phyloP scores from a whole-genome alignment of 768 basidiomycete species.

The Boletus rubropictus region DNA sequence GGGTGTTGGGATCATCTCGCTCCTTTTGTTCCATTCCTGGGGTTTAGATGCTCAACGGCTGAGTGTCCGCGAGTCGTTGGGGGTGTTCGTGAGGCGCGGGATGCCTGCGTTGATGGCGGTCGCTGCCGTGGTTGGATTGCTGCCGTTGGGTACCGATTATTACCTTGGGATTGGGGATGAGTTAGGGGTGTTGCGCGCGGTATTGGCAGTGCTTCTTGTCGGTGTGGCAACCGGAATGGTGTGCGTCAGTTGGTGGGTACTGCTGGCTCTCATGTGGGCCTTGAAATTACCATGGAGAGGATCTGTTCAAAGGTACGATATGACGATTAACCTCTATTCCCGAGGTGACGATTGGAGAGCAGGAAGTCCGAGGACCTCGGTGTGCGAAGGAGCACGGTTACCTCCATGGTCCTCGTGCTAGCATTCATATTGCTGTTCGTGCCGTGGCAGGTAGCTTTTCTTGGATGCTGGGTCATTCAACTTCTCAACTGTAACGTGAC shows the following conservation, averaged over 20 bases:
- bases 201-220: slow-evolving; percentile 52
- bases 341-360: background rate
- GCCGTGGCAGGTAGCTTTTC: slow-evolving; percentile 91
- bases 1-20: slow-evolving; percentile 62
- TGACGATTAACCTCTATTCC: background rate
- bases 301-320: slow-evolving; percentile 14
- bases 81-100: slow-evolving; percentile 34
- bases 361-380: slow-evolving; percentile 32
- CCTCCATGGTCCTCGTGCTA: slow-evolving; percentile 58
- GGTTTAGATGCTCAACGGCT: slow-evolving; percentile 33
- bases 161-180: slow-evolving; percentile 59
- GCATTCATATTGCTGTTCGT: slow-evolving; percentile 65
- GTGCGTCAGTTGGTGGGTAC: slow-evolving; percentile 50
- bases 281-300: slow-evolving; percentile 21
- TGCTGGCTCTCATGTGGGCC: slow-evolving; percentile 45
- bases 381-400: slow-evolving; percentile 42
- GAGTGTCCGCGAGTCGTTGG: slow-evolving; percentile 45
- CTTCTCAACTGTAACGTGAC: slow-evolving; percentile 53
- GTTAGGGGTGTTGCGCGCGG: slow-evolving; percentile 32
- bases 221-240: slow-evolving; percentile 64
- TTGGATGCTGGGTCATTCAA: slow-evolving; percentile 79
- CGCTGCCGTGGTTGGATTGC: slow-evolving; percentile 42
- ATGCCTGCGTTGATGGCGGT: slow-evolving; percentile 40
- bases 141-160: slow-evolving; percentile 52
- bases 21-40: slow-evolving; percentile 55